phyloP scores from a whole-genome alignment of 495 filamentous ascomycete genomes.

The Podospora comata region DNA sequence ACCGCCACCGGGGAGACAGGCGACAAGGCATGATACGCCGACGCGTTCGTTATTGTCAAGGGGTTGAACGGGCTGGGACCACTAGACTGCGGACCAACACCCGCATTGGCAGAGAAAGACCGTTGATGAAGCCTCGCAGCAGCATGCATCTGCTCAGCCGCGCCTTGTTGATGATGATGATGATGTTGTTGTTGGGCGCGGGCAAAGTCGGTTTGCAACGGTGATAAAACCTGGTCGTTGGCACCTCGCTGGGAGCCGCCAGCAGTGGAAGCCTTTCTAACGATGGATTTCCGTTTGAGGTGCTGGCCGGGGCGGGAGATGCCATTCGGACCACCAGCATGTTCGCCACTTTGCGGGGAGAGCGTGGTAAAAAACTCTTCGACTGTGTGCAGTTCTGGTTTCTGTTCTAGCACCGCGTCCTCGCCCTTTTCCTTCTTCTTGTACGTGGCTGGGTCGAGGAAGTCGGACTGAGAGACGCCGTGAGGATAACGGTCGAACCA shows the following conservation, averaged over 20 bases:
- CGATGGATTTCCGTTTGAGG: constrained; percentile 45
- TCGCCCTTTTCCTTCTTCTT: constrained; percentile 70
- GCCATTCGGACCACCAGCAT: constrained; percentile 26
- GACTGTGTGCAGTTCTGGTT: constrained; percentile 84
- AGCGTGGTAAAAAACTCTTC: constrained; percentile 92
- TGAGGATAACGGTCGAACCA: constrained; percentile 97
- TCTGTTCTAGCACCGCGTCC: constrained; percentile 78
- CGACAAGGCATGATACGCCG: constrained; percentile 44
- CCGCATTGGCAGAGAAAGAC: constrained; percentile 34
- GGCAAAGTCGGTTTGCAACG: constrained; percentile 40
- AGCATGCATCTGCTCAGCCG: constrained; percentile 32
- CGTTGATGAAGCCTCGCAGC: constrained; percentile 42
- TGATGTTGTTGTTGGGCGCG: constrained; percentile 26
- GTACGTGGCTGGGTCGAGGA: constrained; percentile 69
- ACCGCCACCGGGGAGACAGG: constrained; percentile 46
- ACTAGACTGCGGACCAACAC: constrained; percentile 37
- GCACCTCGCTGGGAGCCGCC: constrained; percentile 32
- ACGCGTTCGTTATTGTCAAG: constrained; percentile 38
- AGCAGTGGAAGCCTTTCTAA: constrained; percentile 42
- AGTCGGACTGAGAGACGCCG: constrained; percentile 79
- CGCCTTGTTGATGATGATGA: constrained; percentile 20
- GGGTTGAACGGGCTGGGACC: constrained; percentile 40
- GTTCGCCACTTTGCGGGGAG: constrained; percentile 54
- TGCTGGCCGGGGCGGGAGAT: constrained; percentile 29
- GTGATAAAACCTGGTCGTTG: constrained; percentile 39